A percentile compares a stretch with the other conserved stretches of the same genome.
phyloP scores from a whole-genome alignment of 805 yeast genomes.

The Grigorovia transvaalensis region DNA sequence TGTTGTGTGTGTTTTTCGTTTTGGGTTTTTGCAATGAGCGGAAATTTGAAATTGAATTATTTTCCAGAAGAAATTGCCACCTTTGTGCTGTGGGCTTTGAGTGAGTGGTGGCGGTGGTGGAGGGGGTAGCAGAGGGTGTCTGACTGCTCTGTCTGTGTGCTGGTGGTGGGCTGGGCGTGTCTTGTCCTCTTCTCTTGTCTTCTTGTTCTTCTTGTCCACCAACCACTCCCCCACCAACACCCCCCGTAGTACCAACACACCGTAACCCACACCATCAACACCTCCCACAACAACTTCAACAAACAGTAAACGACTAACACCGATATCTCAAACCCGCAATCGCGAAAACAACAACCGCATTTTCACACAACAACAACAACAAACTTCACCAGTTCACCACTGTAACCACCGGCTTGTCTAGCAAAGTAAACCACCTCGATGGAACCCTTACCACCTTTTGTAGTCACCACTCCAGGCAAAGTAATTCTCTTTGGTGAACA shows the following conservation, averaged over 20 bases:
- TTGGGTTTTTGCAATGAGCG: background rate
- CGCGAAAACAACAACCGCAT: background rate
- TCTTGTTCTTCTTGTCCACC: too few species aligned
- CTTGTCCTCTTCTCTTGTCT: too few species aligned
- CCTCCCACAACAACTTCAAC: background rate
- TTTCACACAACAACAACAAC: background rate
- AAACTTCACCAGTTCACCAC: background rate
- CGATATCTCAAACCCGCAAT: background rate
- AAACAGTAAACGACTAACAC: background rate
- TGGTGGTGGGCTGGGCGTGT: too few species aligned
- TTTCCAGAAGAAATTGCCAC: background rate
- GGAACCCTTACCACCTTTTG: constrained; percentile 40
- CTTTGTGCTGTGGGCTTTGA: background rate
- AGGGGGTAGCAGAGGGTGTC: background rate
- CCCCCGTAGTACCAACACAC: too few species aligned
- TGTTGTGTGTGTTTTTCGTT: background rate
- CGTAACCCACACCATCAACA: background rate
- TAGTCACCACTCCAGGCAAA: constrained; percentile 92
- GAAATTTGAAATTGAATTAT: background rate
- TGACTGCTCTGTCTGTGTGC: background rate
- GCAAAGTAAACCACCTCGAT: background rate
- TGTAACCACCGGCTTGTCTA: background rate
- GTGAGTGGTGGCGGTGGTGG: background rate
- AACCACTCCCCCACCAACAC: too few species aligned
- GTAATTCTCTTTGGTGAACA: constrained; percentile 95